Conservation (phyloP, 345 rosid species). For the Eucalyptus curtisii region DNA sequence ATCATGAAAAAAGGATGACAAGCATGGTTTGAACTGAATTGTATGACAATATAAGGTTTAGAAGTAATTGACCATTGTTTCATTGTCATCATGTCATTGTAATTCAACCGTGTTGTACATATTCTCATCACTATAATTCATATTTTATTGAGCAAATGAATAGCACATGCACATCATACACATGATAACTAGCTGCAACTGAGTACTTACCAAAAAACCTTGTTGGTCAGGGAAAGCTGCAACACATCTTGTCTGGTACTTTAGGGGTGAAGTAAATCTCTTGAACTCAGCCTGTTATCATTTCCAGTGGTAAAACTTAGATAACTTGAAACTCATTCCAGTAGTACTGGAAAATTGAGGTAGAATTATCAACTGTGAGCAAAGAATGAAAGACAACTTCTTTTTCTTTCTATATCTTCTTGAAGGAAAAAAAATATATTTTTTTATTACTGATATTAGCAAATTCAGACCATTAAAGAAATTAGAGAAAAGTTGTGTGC, state of each 20-base stretch:
- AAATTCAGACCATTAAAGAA: not conserved
- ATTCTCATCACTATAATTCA: not conserved
- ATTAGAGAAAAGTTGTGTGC: not conserved
- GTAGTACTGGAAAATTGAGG: not conserved
- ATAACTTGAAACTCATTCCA: not conserved
- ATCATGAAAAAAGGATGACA: not conserved
- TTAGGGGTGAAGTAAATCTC: constrained; percentile 76
- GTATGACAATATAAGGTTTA: not conserved
- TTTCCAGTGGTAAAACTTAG: not conserved
- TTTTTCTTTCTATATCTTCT: not conserved
- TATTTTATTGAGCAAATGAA: not conserved
- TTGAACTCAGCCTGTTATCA: constrained; percentile 63
- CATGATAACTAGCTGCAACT: not conserved
- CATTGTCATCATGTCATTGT: not conserved
- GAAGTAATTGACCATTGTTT: not conserved
- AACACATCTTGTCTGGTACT: constrained; percentile 96
- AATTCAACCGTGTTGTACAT: not conserved
- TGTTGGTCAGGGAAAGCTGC: constrained; percentile 99
- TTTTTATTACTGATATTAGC: not conserved
- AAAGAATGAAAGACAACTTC: not conserved
- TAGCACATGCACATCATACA: not conserved
- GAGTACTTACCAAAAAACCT: constrained; percentile 75
- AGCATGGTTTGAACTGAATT: not conserved
- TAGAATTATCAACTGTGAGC: not conserved
- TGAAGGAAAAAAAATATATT: not conserved